Base-by-base conservation (phyloP, 805 yeast genomes). In the Dipodascus albidus region DNA sequence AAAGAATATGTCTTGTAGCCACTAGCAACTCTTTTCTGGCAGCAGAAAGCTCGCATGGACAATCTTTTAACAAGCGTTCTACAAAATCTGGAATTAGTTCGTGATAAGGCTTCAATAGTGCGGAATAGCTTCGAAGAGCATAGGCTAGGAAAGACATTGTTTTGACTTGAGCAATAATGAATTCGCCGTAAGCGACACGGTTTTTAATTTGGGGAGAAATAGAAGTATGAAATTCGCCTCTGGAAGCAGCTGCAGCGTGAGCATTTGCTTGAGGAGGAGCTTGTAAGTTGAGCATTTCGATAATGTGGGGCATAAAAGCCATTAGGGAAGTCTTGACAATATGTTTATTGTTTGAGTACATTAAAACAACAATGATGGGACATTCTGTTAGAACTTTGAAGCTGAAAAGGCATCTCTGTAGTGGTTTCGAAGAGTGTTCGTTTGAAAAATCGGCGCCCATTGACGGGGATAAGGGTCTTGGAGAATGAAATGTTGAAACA, bases 91-190 rank as follows among this genome's bases (percentile, higher is more conserved):
- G 99, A 6, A 93, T 87, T 42, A 79, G 75, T 3, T 71, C 72
- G 38, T 81, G 78, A 59, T 80, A 78, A 42, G 69, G 68, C 54
- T 79, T 76, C 52, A 84, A 74, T 42, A 80, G 81, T 35, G 80
- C 78, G 1, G 95, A 82, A 62, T 82, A 85, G 17, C 95, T 88
- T 56, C 98, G 78, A 47, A 95, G 82, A 1, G 90, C 88, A 66
- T 90, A 93, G 0, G 98, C 98, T 62, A 93, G 71, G 61, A 93
- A 91, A 0, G 96, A 88, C 47, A 96, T 91, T 1, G 97, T 96
- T 66, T 93, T 93, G 44, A 95, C 96, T 68, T 93, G 99, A 23
- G 96, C 89, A 23, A 87, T 71, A 15, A 91, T 82, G 62, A 93
- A 87, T 61, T 93, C 98, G 55, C 93, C 85, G 68, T 83, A 93